These are phyloP conservation scores for Vanrija sp. DNA, from an alignment of 1,284 basidiomycete species.

Conservation along the genomic window DNA sequence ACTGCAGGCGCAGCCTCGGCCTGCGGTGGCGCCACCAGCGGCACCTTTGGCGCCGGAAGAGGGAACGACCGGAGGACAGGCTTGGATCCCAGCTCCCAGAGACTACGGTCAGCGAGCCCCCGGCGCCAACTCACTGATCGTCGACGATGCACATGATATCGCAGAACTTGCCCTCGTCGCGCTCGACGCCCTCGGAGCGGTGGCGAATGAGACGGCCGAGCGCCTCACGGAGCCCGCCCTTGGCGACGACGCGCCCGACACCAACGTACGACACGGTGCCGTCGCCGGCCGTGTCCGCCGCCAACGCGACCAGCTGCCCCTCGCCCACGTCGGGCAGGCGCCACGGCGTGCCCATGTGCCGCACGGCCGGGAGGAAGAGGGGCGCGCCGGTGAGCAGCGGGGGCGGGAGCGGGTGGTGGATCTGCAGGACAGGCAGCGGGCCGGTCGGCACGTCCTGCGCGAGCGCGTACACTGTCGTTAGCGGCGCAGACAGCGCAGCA, in stretches of 20 bases:
- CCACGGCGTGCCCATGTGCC: slow-evolving; percentile 35
- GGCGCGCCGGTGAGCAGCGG: slow-evolving; percentile 53
- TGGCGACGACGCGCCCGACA: slow-evolving; percentile 36
- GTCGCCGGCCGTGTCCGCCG: slow-evolving; percentile 18
- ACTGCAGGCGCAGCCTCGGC: not conserved
- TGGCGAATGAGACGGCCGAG: slow-evolving; percentile 23
- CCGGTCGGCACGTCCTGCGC: slow-evolving; percentile 22
- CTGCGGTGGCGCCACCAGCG: slow-evolving; percentile 22
- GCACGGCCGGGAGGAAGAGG: slow-evolving; percentile 45
- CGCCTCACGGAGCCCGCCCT: slow-evolving; percentile 39
- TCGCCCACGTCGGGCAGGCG: slow-evolving; percentile 40
- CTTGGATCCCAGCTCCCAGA: slow-evolving; percentile 44
- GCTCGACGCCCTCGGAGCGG: slow-evolving; percentile 28
- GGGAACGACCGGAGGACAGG: slow-evolving; percentile 23
- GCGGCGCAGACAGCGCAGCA: not conserved
- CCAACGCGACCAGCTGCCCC: slow-evolving; percentile 35
- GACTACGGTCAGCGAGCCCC: slow-evolving; percentile 18
- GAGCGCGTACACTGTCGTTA: slow-evolving; percentile 43
- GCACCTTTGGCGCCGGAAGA: slow-evolving; percentile 24
- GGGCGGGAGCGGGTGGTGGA: slow-evolving; percentile 43
- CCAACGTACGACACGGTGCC: slow-evolving; percentile 36
- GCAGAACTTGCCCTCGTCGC: slow-evolving; percentile 44
- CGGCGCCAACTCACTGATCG: slow-evolving; percentile 39
- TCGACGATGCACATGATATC: slow-evolving; percentile 44
- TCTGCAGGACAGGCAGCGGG: slow-evolving; percentile 36